Base-by-base conservation (phyloP, 2,329 filamentous ascomycete species). In the Epichloe coenophiala region DNA sequence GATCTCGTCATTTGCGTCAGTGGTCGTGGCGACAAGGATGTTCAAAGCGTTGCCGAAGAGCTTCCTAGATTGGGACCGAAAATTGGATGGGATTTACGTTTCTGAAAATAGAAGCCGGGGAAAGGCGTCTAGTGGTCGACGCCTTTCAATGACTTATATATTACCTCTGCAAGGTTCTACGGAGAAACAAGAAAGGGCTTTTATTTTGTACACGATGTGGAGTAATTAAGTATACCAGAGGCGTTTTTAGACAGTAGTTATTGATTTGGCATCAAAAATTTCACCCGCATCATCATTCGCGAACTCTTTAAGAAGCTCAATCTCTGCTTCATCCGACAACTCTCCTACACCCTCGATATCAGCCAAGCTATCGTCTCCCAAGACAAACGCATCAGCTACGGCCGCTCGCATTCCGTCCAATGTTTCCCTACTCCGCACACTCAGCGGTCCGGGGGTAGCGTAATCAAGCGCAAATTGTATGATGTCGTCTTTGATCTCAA, bases 11-110 rank as follows among this genome's bases (percentile, higher is more conserved):
- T 98, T 55, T 97, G 91, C 70, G 68, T 98, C 38, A 94, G 86
- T 63, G 93, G 93, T 8, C 77, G 93, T 59, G 93, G 93, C 55
- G 93, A 98, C 70, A 98, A 98, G 80, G 93, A 98, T 64, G 93
- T 98, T 53, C 90, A 98, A 78, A 95, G 88, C 61, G 91, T 98
- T 48, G 93, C 93, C 0, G 93, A 98, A 63, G 88, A 95, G 70
- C 71, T 98, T 63, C 91, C 91, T 17, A 86, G 77, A 58, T 68
- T 98, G 55, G 91, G 93, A 0, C 93, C 93, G 7, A 75, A 85
- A 73, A 97, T 98, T 68, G 88, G 78, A 52, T 84, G 80, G 80
- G 80, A 84, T 58, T 63, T 84, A 59, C 72, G 80, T 36, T 84
- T 84, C 59, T 81, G 73, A 63, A 54, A 47, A 31, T 42, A 17